Evolutionary conservation across 163 green algal genomes (phyloP).

Genomic region (Scenedesmus sp.): DNA sequence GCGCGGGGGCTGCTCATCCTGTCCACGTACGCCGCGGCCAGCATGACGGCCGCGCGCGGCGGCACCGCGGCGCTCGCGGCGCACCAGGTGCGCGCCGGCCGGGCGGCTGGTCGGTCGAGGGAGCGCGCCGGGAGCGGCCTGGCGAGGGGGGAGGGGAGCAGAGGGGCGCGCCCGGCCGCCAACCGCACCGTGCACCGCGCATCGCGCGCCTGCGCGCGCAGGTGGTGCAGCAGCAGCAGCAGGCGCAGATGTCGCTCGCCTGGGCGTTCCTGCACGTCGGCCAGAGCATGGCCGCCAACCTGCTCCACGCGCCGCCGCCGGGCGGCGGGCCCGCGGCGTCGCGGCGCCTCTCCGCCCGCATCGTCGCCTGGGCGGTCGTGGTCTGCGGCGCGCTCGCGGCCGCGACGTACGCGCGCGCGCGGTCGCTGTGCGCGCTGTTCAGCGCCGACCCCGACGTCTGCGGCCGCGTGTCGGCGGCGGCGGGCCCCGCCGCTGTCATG

Average conservation of each 20-base stretch:
- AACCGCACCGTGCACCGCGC: no score
- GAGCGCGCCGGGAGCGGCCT: neutral
- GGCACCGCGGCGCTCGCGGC: conserved; percentile 45
- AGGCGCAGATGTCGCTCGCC: conserved; percentile 51
- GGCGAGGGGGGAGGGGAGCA: no score
- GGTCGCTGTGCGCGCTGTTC: conserved; percentile 38
- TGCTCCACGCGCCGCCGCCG: conserved; percentile 17
- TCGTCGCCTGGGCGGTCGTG: conserved; percentile 27
- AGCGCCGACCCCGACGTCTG: conserved; percentile 14
- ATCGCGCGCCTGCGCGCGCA: no score
- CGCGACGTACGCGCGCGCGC: conserved; percentile 27
- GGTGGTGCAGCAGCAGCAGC: conserved; percentile 57
- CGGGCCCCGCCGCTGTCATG: conserved; percentile 37
- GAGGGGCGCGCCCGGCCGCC: no score
- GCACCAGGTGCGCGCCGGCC: conserved; percentile 42
- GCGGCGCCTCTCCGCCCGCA: conserved; percentile 19
- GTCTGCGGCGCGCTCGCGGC: conserved; percentile 19
- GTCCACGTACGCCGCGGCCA: conserved; percentile 47
- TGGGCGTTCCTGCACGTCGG: conserved; percentile 55
- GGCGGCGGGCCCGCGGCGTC: conserved; percentile 9
- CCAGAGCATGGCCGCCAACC: conserved; percentile 49
- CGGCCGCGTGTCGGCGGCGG: conserved; percentile 12
- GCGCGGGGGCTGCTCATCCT: conserved; percentile 47
- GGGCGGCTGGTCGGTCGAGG: neutral
- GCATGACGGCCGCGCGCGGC: conserved; percentile 29